phyloP scores from a whole-genome alignment of 768 basidiomycete species.

The Kwoniella mangroviensis region DNA sequence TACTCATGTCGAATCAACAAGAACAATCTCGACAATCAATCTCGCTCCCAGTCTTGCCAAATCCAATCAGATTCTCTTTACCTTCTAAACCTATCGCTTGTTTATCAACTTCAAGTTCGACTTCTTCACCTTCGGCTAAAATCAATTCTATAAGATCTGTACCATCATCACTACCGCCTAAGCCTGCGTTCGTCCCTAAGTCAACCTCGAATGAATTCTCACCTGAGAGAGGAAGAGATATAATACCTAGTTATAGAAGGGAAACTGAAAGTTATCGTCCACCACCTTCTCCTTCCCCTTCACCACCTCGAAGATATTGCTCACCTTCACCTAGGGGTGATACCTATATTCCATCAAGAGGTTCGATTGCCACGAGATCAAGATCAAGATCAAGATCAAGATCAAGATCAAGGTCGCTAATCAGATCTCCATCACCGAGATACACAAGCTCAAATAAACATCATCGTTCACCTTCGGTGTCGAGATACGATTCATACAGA shows the following conservation, averaged over 20 bases:
- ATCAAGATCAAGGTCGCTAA: conserved; percentile 3
- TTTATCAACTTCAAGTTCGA: not conserved
- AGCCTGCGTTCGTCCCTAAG: not conserved
- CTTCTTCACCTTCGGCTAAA: conserved; percentile 1
- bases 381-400: not conserved
- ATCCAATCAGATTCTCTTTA: conserved; percentile 3
- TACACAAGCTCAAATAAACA: not conserved
- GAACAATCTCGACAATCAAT: not conserved
- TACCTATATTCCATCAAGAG: not conserved
- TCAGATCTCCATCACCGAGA: not conserved
- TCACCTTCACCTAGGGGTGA: conserved; percentile 10
- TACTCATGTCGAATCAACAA: conserved; percentile 2
- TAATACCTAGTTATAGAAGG: conserved; percentile 4
- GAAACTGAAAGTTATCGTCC: conserved; percentile 10
- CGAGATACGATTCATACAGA: not conserved
- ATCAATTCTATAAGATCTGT: not conserved
- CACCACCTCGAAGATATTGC: conserved; percentile 11
- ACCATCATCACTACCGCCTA: conserved; percentile 25
- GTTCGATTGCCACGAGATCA: not conserved
- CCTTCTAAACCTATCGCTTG: conserved; percentile 8
- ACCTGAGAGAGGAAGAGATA: not conserved
- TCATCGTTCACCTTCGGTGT: conserved; percentile 14
- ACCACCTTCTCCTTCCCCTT: conserved; percentile 9
- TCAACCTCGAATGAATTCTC: not conserved
- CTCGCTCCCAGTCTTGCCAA: not conserved